Evolutionary conservation across 805 yeast species (phyloP).

Genomic region (Torulaspora indica): DNA sequence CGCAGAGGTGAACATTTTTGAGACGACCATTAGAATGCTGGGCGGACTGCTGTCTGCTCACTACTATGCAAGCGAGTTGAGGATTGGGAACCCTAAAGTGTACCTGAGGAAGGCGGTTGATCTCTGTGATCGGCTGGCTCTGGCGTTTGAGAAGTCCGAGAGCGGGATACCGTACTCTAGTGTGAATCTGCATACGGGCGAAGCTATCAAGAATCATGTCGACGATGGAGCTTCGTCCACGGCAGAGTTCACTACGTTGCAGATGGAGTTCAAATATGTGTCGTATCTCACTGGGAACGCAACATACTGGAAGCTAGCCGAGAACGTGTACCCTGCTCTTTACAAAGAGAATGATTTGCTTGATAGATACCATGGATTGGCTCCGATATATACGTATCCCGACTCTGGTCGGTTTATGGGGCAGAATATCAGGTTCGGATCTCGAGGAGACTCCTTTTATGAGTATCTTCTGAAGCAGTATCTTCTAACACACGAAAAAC

Average conservation of each 20-base stretch:
- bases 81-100: slow-evolving; percentile 40
- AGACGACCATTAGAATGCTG: slow-evolving; percentile 90
- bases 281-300: slow-evolving; percentile 74
- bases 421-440: slow-evolving; percentile 67
- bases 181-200: slow-evolving; percentile 62
- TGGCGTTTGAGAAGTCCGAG: slow-evolving; percentile 55
- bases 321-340: slow-evolving; percentile 63
- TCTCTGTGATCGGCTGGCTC: slow-evolving; percentile 66
- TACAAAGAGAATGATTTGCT: slow-evolving; percentile 49
- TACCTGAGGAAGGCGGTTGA: slow-evolving; percentile 75
- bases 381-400: slow-evolving; percentile 75
- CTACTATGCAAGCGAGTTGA: slow-evolving; percentile 55
- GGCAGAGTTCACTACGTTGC: slow-evolving; percentile 85
- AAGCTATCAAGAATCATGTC: slow-evolving; percentile 56
- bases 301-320: slow-evolving; percentile 73
- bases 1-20: slow-evolving; percentile 76
- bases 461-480: slow-evolving; percentile 85
- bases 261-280: slow-evolving; percentile 79
- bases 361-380: slow-evolving; percentile 57
- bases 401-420: slow-evolving; percentile 68
- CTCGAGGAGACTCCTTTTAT: slow-evolving; percentile 90
- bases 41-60: slow-evolving; percentile 89
- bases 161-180: slow-evolving; percentile 77
- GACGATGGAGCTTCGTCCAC: slow-evolving; percentile 80
- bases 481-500: slow-evolving; percentile 60